Conservation (phyloP, 2,329 filamentous ascomycete species). For the Aspergillus fumigatus region DNA sequence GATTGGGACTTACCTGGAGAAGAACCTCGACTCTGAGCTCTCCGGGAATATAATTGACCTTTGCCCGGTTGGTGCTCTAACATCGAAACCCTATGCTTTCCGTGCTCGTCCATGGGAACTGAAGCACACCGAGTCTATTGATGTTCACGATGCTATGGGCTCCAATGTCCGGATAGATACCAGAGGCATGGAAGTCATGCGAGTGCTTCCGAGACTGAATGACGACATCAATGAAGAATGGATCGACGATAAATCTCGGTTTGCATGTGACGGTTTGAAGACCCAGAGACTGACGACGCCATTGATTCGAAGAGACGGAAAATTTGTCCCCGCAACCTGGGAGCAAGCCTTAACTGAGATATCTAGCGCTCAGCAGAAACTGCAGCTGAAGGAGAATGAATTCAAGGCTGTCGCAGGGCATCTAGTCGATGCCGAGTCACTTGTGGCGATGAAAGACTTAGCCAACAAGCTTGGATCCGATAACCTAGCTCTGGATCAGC, state of each 20-base stretch:
- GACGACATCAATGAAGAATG: slow-evolving; percentile 99
- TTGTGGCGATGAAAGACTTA: slow-evolving; percentile 95
- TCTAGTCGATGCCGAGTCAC: slow-evolving; percentile 83
- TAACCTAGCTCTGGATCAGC: slow-evolving; percentile 89
- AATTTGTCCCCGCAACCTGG: slow-evolving; percentile 91
- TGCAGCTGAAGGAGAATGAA: slow-evolving; percentile 83
- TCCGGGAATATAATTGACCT: slow-evolving; percentile 98
- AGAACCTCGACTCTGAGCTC: slow-evolving; percentile 87
- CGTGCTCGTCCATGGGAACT: slow-evolving; percentile 94
- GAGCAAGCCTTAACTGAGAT: slow-evolving; percentile 92
- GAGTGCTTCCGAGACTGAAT: slow-evolving; percentile 85
- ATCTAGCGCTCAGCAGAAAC: slow-evolving; percentile 69
- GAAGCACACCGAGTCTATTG: slow-evolving; percentile 91
- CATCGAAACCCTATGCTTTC: slow-evolving; percentile 97
- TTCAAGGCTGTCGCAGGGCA: slow-evolving; percentile 94
- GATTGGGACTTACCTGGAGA: slow-evolving; percentile 96
- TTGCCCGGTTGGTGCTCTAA: slow-evolving; percentile 93
- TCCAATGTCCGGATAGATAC: slow-evolving; percentile 94
- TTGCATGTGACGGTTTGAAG: slow-evolving; percentile 93
- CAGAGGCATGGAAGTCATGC: slow-evolving; percentile 92
- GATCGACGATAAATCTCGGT: slow-evolving; percentile 98
- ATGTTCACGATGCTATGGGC: slow-evolving; percentile 86
- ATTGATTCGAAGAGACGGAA: slow-evolving; percentile 78
- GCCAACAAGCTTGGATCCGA: slow-evolving; percentile 96
- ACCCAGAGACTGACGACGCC: slow-evolving; percentile 94